Conservation (phyloP, 306 rosid species). For the Medicago truncatula region DNA sequence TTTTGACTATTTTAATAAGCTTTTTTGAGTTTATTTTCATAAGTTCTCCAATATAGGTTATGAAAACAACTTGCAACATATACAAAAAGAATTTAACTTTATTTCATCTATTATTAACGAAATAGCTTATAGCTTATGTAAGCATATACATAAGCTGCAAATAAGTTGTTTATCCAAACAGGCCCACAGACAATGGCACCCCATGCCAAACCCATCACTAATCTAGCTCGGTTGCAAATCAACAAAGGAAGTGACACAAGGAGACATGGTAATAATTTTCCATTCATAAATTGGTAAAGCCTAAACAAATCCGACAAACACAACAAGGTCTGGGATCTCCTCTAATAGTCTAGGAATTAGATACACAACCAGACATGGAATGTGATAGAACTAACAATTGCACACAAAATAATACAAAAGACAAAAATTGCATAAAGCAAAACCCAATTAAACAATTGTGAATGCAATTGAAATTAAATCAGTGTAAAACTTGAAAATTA, state of each 20-base stretch:
- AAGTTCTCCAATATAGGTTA: no score
- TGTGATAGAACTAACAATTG: not conserved
- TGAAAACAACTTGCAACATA: no score
- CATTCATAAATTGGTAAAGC: not conserved
- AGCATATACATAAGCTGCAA: no score
- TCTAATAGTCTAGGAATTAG: not conserved
- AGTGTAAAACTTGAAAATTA: constrained; percentile 17
- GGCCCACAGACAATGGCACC: constrained; percentile 24
- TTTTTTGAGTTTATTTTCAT: no score
- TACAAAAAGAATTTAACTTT: no score
- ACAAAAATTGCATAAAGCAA: not conserved
- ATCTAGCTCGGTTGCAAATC: constrained; percentile 31
- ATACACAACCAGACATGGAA: not conserved
- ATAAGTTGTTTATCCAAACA: no score
- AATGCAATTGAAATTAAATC: not conserved
- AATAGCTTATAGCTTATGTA: no score
- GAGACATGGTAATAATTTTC: constrained; percentile 9
- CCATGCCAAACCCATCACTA: constrained; percentile 35
- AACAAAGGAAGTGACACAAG: constrained; percentile 13
- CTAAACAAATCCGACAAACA: not conserved
- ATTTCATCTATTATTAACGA: no score
- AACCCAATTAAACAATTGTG: not conserved
- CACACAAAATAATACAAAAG: not conserved
- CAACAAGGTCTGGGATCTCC: not conserved
- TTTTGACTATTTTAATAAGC: no score